These are phyloP conservation scores for Eremochloa ophiuroides DNA, from an alignment of 176 grass and related monocot species.

Conservation along the genomic window DNA sequence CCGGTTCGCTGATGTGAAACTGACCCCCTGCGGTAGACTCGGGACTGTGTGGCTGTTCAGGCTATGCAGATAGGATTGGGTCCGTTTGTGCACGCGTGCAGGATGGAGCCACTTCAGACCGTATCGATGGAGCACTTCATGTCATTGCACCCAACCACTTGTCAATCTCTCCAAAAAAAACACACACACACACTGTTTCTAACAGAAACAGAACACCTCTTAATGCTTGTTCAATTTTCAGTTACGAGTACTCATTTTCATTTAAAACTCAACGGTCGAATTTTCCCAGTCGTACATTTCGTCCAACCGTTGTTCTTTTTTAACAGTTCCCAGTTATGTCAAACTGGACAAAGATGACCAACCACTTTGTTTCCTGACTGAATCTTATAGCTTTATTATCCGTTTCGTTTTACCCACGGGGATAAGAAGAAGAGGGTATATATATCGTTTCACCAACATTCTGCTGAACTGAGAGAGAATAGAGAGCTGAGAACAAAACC, in stretches of 20 bases:
- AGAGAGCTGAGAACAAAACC: background rate
- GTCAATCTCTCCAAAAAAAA: too few relatives aligned
- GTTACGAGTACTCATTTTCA: background rate
- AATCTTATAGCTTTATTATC: background rate
- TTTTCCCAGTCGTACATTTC: background rate
- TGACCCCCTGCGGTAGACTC: background rate
- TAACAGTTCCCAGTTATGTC: background rate
- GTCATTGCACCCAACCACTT: too few relatives aligned
- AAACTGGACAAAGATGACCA: background rate
- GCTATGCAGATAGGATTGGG: background rate
- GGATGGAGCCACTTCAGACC: background rate
- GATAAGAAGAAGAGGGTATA: background rate
- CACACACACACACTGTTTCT: too few relatives aligned
- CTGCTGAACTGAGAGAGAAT: background rate
- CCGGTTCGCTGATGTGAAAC: conserved; percentile 18
- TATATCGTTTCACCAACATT: background rate
- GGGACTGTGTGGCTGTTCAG: background rate
- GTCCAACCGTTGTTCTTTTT: background rate
- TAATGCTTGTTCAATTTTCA: background rate
- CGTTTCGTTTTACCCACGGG: background rate
- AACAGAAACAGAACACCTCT: too few relatives aligned
- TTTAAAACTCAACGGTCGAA: background rate
- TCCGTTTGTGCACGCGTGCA: conserved; percentile 2
- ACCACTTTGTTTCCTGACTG: background rate
- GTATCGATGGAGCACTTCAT: background rate